Conservation (phyloP, 208 protist genomes). For the Trypanosoma congolense region DNA sequence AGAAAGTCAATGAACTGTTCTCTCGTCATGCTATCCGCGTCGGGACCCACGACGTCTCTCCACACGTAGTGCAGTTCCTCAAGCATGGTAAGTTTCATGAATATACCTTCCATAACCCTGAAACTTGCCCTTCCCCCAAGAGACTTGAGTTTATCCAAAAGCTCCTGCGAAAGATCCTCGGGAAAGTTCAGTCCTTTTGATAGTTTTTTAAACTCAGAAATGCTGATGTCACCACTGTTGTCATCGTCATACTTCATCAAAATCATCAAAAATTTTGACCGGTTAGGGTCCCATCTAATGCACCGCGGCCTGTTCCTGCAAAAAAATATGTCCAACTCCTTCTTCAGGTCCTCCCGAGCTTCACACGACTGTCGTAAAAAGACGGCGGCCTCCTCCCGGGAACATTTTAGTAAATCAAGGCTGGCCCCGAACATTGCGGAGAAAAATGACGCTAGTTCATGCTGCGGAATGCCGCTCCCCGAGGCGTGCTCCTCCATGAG, state of each 20-base stretch:
- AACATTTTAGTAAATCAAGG: constrained; percentile 37
- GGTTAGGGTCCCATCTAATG: constrained; percentile 35
- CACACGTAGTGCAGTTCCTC: constrained; percentile 59
- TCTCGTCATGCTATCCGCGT: constrained; percentile 29
- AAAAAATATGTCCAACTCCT: constrained; percentile 32
- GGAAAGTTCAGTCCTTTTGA: constrained; percentile 48
- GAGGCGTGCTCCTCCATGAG: constrained; percentile 49
- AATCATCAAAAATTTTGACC: constrained; percentile 59
- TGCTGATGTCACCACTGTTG: constrained; percentile 50
- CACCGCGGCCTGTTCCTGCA: constrained; percentile 14
- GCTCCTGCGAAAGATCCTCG: constrained; percentile 26
- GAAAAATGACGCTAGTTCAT: constrained; percentile 46
- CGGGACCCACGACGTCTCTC: constrained; percentile 19
- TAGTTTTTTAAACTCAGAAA: constrained; percentile 38
- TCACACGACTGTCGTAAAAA: constrained; percentile 41
- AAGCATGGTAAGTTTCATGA: constrained; percentile 34
- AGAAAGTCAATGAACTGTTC: constrained; percentile 45
- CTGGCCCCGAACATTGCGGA: constrained; percentile 38
- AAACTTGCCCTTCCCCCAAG: constrained; percentile 30
- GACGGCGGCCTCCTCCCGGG: constrained; percentile 32
- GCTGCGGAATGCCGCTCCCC: constrained; percentile 15
- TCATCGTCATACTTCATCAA: constrained; percentile 65
- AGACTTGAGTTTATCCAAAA: constrained; percentile 31
- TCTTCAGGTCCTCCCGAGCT: constrained; percentile 24
- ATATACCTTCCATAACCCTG: constrained; percentile 37